These are phyloP conservation scores for Aspergillus felis DNA, from an alignment of 2,329 filamentous ascomycete genomes.

Conservation along the genomic window DNA sequence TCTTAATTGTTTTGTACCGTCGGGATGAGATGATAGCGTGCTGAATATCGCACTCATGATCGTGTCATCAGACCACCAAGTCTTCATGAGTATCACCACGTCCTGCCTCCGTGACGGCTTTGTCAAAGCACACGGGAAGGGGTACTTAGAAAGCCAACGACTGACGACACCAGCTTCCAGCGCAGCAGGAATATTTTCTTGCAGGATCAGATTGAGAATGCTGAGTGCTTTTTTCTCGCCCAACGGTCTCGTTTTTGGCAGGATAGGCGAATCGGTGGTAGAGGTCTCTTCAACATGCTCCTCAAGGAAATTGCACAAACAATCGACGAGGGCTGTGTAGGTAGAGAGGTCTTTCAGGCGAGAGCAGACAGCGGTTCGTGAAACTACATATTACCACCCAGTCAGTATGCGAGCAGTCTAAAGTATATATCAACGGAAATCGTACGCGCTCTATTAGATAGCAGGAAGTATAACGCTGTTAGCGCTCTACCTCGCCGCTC, in stretches of 20 bases:
- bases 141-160: slow-evolving; percentile 70
- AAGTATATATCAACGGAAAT: neutral
- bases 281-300: slow-evolving; percentile 34
- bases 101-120: slow-evolving; percentile 46
- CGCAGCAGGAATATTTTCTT: slow-evolving; percentile 54
- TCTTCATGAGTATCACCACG: slow-evolving; percentile 39
- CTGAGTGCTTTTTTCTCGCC: slow-evolving; percentile 42
- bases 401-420: neutral
- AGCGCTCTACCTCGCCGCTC: slow-evolving; percentile 38
- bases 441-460: slow-evolving; percentile 38
- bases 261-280: slow-evolving; percentile 34
- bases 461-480: slow-evolving; percentile 41
- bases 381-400: slow-evolving; percentile 22
- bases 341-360: slow-evolving; percentile 34
- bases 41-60: slow-evolving; percentile 44
- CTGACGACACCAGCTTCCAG: slow-evolving; percentile 64
- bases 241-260: slow-evolving; percentile 38
- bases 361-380: slow-evolving; percentile 31
- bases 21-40: slow-evolving; percentile 33
- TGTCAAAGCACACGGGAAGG: slow-evolving; percentile 57
- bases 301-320: slow-evolving; percentile 39
- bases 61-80: slow-evolving; percentile 40
- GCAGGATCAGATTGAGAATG: slow-evolving; percentile 61
- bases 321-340: slow-evolving; percentile 39
- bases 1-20: slow-evolving; percentile 40